Evolutionary conservation across 257 asterid species (phyloP), one percentile per base, ranked within the genome.

Genomic region (Haberlea rhodopensis): DNA sequence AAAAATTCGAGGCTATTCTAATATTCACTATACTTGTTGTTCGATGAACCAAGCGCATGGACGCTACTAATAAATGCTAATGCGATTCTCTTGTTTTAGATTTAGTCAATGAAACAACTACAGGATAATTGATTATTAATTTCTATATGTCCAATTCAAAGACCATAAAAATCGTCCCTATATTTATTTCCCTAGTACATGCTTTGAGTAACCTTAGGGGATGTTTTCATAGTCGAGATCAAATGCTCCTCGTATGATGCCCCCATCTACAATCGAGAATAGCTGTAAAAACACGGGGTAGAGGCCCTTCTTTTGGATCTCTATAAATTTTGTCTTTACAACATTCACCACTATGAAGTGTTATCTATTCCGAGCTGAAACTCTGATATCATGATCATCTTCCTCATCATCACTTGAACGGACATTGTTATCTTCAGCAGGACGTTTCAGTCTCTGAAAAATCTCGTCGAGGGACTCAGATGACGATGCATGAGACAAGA

Each of bases 401-500:
- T 81, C 87, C 5, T 79, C 91, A 26, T 72, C 75, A 45, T 74
- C 78, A 27, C 68, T 63, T 15, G 66, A 60, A 21, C 40, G 79
- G 8, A 46, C 77, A 25, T 45, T 71, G 53, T n/a, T 71, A 65
- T 74, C 84, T 1, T 63, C 69, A 3, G 84, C 43, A 5, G 96
- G 95, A 27, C 84, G 78, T 76, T 84, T 87, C 78, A 94, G 62
- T 82, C 82, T 87, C 79, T 90, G 96, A 67, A 94, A 94, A 76
- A 94, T 94, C 53, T 83, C 87, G 32, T 90, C 97, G 8, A 94
- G 87, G 15, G 96, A 87, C 52, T 90, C 99, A 4, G 95, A 75
- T 32, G 97, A 87, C 43, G 94, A 79, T 21, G 26, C 73, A 13
- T 77, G 85, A 31, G 80, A 53, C 20, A 87, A 60, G 57, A 46